Evolutionary conservation across 768 basidiomycete genomes (phyloP).

Genomic region (Tephrocybe rancida): DNA sequence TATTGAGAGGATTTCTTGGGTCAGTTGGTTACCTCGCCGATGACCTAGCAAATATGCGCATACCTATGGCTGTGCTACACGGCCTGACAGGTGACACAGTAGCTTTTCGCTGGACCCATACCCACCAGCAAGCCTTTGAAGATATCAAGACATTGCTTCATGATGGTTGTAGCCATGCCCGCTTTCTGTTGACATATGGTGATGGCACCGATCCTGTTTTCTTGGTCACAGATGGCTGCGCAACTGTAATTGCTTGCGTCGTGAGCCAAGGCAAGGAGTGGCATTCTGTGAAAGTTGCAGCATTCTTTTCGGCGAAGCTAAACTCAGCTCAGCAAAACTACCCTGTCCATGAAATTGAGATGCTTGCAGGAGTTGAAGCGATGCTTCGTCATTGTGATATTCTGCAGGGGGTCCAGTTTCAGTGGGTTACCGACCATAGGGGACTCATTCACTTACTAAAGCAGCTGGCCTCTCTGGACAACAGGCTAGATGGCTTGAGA

Average conservation of each 20-base stretch:
- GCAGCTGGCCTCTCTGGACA: conserved; percentile 4
- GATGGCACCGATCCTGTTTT: not conserved
- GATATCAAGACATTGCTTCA: conserved; percentile 29
- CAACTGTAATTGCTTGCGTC: not conserved
- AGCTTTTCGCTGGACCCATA: conserved; percentile 25
- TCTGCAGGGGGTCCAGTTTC: conserved; percentile 3
- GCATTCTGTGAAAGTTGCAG: not conserved
- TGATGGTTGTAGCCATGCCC: conserved; percentile 15
- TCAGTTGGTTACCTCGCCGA: not conserved
- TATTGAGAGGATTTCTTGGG: not conserved
- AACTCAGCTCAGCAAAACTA: conserved; percentile 6
- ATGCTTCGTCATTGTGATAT: conserved; percentile 8
- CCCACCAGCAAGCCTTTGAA: conserved; percentile 32
- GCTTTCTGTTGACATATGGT: not conserved
- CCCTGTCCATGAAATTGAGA: conserved; percentile 1
- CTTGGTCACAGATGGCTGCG: not conserved
- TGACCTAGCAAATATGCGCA: not conserved
- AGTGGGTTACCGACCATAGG: not conserved
- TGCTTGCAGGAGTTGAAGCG: conserved; percentile 5
- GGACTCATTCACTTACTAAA: not conserved
- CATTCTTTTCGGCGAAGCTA: conserved; percentile 5
- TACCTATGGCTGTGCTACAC: not conserved
- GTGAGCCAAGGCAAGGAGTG: not conserved
- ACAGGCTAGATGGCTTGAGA: conserved; percentile 12
- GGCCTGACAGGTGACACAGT: not conserved